Evolutionary conservation across 257 asterid species (phyloP), one percentile per base, ranked within the genome.

Genomic region (Ophiorrhiza pumila): DNA sequence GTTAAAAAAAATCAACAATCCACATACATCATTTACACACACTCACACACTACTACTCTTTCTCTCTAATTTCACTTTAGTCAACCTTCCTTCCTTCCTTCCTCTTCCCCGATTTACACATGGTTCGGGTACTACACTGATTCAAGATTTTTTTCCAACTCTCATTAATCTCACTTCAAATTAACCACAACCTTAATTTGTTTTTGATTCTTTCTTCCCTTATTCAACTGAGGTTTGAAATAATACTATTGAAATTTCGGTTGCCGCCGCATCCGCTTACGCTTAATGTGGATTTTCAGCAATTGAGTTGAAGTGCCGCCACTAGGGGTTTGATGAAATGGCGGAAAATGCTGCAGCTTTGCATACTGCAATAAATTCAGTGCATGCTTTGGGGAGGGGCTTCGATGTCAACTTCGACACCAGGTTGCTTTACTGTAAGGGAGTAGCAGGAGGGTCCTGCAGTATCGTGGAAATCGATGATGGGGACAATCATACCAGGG

Each of bases 321-420:
- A n/a, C n/a, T n/a, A 82, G 1, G 14, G 80, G 79, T 78, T 84
- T 83, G 90, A 84, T 88, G 96, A 88, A 78, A 87, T 90, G 96
- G 98, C 83, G 80, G 91, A 85, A 77, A 87, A 87, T 85, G 91
- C 86, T 57, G 95, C 95, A 77, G 96, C 98, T 85, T 79, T 90
- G 88, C 94, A 87, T 74, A 90, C 96, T 58, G 90, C 88, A 67
- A 71, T 79, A 64, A 87, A 83, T 78, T 80, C 89, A 17, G 96
- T 92, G 74, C 90, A 90, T 83, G 95, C 97, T 50, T 72, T 92
- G 69, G 97, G 97, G 4, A 87, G 90, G 88, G 97, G 97, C 0
- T 92, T 92, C 77, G 98, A 92, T 80, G 96, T 90, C 39, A 92
- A 88, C 80, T 88, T 81, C 66, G 98, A 92, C 73, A 92, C 98